phyloP scores from a whole-genome alignment of 2,329 filamentous ascomycete genomes.

The Colletotrichum siamense region DNA sequence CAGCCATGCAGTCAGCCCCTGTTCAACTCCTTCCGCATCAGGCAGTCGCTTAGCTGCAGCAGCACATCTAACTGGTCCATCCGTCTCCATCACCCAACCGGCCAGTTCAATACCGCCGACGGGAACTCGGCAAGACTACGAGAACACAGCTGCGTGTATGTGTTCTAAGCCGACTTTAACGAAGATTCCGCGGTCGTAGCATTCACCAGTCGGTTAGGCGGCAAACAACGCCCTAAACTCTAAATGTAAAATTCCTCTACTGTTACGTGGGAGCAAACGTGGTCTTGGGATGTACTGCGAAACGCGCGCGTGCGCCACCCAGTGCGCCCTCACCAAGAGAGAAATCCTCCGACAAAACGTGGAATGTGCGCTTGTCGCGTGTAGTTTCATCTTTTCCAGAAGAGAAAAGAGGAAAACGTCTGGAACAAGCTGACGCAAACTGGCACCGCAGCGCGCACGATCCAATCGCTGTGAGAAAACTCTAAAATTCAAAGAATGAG shows the following conservation, averaged over 20 bases:
- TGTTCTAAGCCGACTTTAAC: background rate
- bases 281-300: background rate
- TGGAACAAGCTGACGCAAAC: background rate
- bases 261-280: background rate
- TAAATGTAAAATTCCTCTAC: background rate
- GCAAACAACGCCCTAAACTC: background rate
- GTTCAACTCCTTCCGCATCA: background rate
- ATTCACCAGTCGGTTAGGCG: background rate
- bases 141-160: rapidly evolving
- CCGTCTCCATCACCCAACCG: background rate
- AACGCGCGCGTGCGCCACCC: background rate
- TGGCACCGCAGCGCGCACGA: background rate
- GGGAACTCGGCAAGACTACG: background rate
- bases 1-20: background rate
- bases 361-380: background rate
- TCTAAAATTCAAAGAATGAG: background rate
- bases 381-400: background rate
- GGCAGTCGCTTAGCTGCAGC: background rate
- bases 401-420: background rate
- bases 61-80: background rate
- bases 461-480: background rate
- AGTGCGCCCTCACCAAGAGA: background rate
- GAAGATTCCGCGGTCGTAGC: background rate
- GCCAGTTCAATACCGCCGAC: background rate
- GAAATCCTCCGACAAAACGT: background rate